phyloP scores from a whole-genome alignment of 495 filamentous ascomycete genomes.

The Neurospora pannonica region DNA sequence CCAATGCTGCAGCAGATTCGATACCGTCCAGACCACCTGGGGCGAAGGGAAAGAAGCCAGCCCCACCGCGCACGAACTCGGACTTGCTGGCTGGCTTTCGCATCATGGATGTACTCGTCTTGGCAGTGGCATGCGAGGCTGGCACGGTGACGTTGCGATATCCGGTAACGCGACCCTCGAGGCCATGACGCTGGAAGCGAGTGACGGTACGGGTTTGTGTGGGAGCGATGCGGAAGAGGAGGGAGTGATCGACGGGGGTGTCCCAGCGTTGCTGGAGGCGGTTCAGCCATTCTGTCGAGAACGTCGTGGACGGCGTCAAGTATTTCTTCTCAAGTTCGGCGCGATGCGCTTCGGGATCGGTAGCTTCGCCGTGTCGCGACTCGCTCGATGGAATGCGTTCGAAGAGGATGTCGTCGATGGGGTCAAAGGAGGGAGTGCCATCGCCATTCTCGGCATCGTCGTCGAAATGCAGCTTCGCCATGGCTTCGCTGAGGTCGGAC shows the following conservation, averaged over 20 bases:
- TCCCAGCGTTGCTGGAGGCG: constrained; percentile 88
- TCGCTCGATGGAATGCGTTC: not conserved
- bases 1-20: constrained; percentile 67
- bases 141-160: constrained; percentile 93
- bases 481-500: constrained; percentile 28
- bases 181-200: constrained; percentile 82
- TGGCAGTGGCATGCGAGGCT: constrained; percentile 81
- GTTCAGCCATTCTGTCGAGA: constrained; percentile 78
- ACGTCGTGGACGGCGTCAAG: constrained; percentile 64
- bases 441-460: constrained; percentile 9
- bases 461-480: constrained; percentile 29
- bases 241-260: constrained; percentile 58
- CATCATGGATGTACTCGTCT: constrained; percentile 87
- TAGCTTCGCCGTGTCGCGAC: constrained; percentile 32
- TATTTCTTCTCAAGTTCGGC: constrained; percentile 66
- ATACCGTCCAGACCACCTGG: constrained; percentile 86
- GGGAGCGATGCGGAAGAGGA: constrained; percentile 76
- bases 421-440: constrained; percentile 6
- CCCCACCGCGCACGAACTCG: constrained; percentile 90
- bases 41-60: constrained; percentile 92
- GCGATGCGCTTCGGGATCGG: constrained; percentile 50
- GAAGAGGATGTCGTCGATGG: constrained; percentile 52
- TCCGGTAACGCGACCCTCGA: constrained; percentile 87
- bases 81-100: constrained; percentile 80
- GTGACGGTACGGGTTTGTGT: constrained; percentile 90